Conservation (phyloP, 805 yeast genomes). For the Yarrowia deformans region DNA sequence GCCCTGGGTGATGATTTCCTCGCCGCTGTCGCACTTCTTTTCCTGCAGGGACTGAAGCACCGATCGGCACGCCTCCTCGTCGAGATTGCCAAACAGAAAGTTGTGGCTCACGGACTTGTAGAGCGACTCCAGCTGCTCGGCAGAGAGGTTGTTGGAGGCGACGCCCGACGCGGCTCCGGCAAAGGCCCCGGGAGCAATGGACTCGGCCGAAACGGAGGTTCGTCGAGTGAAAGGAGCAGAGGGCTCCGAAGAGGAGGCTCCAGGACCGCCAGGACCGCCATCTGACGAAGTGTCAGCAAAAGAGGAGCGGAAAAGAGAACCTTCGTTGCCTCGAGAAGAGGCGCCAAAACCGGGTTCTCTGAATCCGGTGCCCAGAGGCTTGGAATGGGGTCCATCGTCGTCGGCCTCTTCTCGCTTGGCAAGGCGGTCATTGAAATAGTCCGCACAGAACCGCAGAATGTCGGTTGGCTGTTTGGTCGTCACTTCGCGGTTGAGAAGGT, state of each 20-base stretch:
- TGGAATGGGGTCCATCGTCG: constrained; percentile 36
- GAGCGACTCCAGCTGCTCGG: constrained; percentile 71
- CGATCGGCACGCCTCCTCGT: constrained; percentile 74
- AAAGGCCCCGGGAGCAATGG: constrained; percentile 43
- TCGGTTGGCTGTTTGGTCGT: constrained; percentile 66
- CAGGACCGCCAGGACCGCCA: constrained; percentile 3
- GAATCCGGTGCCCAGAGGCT: constrained; percentile 14
- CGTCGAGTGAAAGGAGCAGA: constrained; percentile 56
- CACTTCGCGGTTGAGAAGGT: constrained; percentile 66
- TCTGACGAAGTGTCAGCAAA: constrained; percentile 28
- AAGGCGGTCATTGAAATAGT: constrained; percentile 69
- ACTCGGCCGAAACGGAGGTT: constrained; percentile 87
- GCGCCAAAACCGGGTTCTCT: constrained; percentile 30
- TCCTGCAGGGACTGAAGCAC: constrained; percentile 86
- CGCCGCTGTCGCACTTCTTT: constrained; percentile 63
- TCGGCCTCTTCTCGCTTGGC: constrained; percentile 50
- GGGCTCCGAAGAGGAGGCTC: not conserved
- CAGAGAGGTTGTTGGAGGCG: constrained; percentile 40
- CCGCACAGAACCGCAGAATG: constrained; percentile 75
- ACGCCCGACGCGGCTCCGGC: constrained; percentile 40
- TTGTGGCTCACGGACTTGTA: constrained; percentile 76
- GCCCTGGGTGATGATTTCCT: constrained; percentile 83
- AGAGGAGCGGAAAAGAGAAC: constrained; percentile 8
- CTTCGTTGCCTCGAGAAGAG: not conserved
- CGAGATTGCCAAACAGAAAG: constrained; percentile 84